phyloP scores from a whole-genome alignment of 2,329 filamentous ascomycete species.

The Rutstroemia sp. region DNA sequence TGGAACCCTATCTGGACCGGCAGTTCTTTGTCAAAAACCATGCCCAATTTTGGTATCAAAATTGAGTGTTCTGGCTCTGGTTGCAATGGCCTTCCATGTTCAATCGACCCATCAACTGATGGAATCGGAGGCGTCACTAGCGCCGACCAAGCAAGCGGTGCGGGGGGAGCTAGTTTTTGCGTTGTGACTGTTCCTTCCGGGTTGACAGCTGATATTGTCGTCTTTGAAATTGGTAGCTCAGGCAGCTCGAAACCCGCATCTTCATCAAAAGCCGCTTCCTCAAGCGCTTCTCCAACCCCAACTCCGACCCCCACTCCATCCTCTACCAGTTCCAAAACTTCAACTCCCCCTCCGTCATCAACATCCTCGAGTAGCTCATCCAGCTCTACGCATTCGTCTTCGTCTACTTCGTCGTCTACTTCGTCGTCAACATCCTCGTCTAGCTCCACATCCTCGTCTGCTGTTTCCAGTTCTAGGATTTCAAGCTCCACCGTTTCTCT shows the following conservation, averaged over 20 bases:
- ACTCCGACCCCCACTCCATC: slow-evolving; percentile 12
- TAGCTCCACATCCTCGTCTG: neutral
- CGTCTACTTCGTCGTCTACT: slow-evolving; percentile 15
- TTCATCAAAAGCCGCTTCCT: slow-evolving; percentile 9
- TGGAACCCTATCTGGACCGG: slow-evolving; percentile 70
- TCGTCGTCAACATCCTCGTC: slow-evolving; percentile 12
- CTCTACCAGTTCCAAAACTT: slow-evolving; percentile 11
- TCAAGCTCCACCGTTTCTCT: slow-evolving; percentile 7
- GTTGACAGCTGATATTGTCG: slow-evolving; percentile 57
- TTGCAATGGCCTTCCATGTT: slow-evolving; percentile 70
- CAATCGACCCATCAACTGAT: slow-evolving; percentile 54
- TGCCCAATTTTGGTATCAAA: slow-evolving; percentile 60
- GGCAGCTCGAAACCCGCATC: slow-evolving; percentile 13
- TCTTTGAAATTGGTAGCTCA: slow-evolving; percentile 37
- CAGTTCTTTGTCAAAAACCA: slow-evolving; percentile 42
- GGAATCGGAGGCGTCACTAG: slow-evolving; percentile 53
- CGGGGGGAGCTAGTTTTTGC: slow-evolving; percentile 64
- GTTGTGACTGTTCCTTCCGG: slow-evolving; percentile 69
- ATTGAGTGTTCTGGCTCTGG: slow-evolving; percentile 59
- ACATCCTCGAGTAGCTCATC: slow-evolving; percentile 5
- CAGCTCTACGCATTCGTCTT: slow-evolving; percentile 1
- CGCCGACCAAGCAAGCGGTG: slow-evolving; percentile 46
- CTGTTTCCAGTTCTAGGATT: neutral
- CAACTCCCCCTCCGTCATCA: slow-evolving; percentile 16
- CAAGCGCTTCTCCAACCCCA: slow-evolving; percentile 19